These are phyloP conservation scores for Sergeia podlipaevii DNA, from an alignment of 208 protist species.

Conservation along the genomic window DNA sequence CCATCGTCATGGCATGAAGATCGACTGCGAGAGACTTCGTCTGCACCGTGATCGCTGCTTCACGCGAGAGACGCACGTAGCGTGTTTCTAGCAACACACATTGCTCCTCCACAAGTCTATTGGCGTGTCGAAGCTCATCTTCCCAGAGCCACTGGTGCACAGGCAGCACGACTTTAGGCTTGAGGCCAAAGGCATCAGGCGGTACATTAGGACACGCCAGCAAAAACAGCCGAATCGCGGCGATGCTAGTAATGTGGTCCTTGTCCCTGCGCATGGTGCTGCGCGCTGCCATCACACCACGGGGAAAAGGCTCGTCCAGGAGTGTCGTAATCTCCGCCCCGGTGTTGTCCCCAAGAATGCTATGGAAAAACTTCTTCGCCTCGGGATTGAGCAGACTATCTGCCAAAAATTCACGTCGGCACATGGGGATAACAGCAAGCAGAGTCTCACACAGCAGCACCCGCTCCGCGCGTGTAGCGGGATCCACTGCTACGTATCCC, in stretches of 20 bases:
- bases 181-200: constrained; percentile 63
- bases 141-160: constrained; percentile 90
- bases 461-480: constrained; percentile 45
- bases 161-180: constrained; percentile 69
- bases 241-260: constrained; percentile 81
- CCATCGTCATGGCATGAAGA: constrained; percentile 71
- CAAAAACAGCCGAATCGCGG: constrained; percentile 71
- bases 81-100: constrained; percentile 62
- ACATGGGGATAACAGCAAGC: constrained; percentile 40
- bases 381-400: constrained; percentile 53
- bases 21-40: constrained; percentile 53
- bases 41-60: constrained; percentile 33
- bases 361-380: constrained; percentile 59
- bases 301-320: constrained; percentile 78
- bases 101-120: constrained; percentile 61
- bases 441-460: constrained; percentile 76
- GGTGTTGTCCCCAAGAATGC: constrained; percentile 51
- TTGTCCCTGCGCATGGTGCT: constrained; percentile 71
- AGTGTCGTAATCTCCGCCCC: constrained; percentile 47
- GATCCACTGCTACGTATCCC: constrained; percentile 55
- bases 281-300: constrained; percentile 24
- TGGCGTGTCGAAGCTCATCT: constrained; percentile 81
- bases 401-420: constrained; percentile 41
- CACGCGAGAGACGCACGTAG: constrained; percentile 28
- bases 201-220: constrained; percentile 67